These are phyloP conservation scores for Thyridium curvatum DNA, from an alignment of 2,329 filamentous ascomycete genomes.

Conservation along the genomic window DNA sequence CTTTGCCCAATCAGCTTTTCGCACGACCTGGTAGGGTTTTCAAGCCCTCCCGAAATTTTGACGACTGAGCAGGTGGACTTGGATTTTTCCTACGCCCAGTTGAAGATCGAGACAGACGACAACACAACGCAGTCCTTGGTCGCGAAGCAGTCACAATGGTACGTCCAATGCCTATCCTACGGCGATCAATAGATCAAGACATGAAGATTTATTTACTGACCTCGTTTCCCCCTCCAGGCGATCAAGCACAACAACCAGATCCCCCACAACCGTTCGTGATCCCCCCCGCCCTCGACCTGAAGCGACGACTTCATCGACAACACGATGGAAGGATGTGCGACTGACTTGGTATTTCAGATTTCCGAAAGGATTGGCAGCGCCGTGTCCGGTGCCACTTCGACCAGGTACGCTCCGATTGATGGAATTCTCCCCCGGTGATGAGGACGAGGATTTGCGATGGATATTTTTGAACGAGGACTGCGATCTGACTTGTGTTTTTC, in stretches of 20 bases:
- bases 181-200: slow-evolving; percentile 3
- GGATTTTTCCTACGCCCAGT: slow-evolving; percentile 26
- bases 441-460: no score
- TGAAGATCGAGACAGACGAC: slow-evolving; percentile 23
- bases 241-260: slow-evolving; percentile 99
- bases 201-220: slow-evolving; percentile 21
- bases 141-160: slow-evolving; percentile 50
- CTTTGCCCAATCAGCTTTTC: slow-evolving; percentile 2
- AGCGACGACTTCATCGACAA: slow-evolving; percentile 16
- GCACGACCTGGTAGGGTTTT: slow-evolving; percentile 30
- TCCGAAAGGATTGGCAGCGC: slow-evolving; percentile 99
- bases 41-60: slow-evolving; percentile 35
- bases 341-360: slow-evolving; percentile 57
- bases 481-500: slow-evolving; percentile 26
- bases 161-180: slow-evolving; percentile 15
- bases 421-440: slow-evolving; percentile 13
- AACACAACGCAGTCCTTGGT: slow-evolving; percentile 31
- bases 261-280: slow-evolving; percentile 80
- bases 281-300: slow-evolving; percentile 14
- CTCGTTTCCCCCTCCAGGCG: slow-evolving; percentile 51
- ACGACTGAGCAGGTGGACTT: slow-evolving; percentile 27
- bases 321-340: slow-evolving; percentile 22
- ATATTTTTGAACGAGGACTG: slow-evolving; percentile 9
- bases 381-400: slow-evolving; percentile 99
- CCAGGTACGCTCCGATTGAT: slow-evolving; percentile 64